Conservation (phyloP, 1,139 yeast species). For the Sugiyamaella castrensis region DNA sequence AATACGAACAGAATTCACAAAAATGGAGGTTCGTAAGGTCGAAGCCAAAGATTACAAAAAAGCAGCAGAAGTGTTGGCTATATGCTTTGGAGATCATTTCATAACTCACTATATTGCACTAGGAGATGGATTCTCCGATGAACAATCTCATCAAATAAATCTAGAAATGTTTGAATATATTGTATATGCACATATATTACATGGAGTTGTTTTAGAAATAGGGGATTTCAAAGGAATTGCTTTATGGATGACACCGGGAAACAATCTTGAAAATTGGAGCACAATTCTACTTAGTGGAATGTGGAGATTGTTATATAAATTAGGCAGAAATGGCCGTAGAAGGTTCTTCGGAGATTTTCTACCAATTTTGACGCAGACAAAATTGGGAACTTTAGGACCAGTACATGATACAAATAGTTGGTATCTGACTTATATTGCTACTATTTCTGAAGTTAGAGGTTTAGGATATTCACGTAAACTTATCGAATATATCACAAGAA, state of each 20-base stretch:
- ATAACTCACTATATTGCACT: constrained; percentile 51
- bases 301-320: constrained; percentile 50
- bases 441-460: constrained; percentile 57
- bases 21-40: constrained; percentile 29
- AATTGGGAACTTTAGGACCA: constrained; percentile 31
- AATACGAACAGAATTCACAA: no score
- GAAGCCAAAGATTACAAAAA: constrained; percentile 47
- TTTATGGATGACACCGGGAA: constrained; percentile 60
- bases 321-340: constrained; percentile 51
- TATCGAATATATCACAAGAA: constrained; percentile 54
- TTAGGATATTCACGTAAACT: constrained; percentile 62
- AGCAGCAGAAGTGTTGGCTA: constrained; percentile 54
- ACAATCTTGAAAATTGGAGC: constrained; percentile 45
- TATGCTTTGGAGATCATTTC: constrained; percentile 52
- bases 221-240: constrained; percentile 60
- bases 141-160: constrained; percentile 44
- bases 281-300: constrained; percentile 57
- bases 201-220: constrained; percentile 54
- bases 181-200: constrained; percentile 53
- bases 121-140: constrained; percentile 41
- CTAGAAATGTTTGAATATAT: constrained; percentile 53
- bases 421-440: constrained; percentile 62
- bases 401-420: constrained; percentile 44
- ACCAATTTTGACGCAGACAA: constrained; percentile 54
- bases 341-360: constrained; percentile 57